phyloP scores from a whole-genome alignment of 352 stramenopile species.

The Stramenopiles sp. region DNA sequence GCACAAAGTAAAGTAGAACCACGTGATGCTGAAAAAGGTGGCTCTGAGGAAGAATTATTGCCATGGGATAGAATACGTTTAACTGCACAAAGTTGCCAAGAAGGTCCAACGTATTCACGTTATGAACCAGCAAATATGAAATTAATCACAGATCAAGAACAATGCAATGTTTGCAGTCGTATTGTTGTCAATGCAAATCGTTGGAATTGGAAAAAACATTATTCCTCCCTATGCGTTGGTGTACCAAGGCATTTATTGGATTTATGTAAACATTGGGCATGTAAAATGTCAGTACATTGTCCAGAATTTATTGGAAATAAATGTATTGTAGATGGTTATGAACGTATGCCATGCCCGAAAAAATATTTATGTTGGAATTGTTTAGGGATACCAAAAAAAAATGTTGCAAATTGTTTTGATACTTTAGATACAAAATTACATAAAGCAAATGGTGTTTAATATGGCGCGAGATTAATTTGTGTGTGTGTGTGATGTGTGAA shows the following conservation, averaged over 20 bases:
- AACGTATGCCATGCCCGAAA: background rate
- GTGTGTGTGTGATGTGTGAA: too few species aligned
- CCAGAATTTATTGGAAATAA: background rate
- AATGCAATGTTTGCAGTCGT: background rate
- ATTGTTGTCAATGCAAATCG: background rate
- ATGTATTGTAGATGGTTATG: background rate
- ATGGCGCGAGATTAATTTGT: background rate
- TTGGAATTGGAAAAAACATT: slow-evolving; percentile 3
- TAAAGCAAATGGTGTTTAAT: background rate
- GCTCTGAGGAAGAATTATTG: background rate
- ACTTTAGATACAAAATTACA: background rate
- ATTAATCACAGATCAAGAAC: background rate
- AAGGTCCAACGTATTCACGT: background rate
- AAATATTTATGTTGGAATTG: slow-evolving; percentile 9
- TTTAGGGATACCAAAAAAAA: background rate
- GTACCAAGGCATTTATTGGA: background rate
- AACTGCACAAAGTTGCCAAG: background rate
- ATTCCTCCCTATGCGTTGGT: background rate
- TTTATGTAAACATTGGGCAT: background rate
- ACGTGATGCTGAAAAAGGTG: background rate
- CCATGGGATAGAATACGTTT: background rate
- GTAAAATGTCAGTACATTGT: background rate
- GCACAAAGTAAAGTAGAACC: background rate
- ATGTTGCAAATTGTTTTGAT: slow-evolving; percentile 1
- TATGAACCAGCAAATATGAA: background rate